Conservation (phyloP, 805 yeast genomes). For the Aciculoconidium aculeatum region DNA sequence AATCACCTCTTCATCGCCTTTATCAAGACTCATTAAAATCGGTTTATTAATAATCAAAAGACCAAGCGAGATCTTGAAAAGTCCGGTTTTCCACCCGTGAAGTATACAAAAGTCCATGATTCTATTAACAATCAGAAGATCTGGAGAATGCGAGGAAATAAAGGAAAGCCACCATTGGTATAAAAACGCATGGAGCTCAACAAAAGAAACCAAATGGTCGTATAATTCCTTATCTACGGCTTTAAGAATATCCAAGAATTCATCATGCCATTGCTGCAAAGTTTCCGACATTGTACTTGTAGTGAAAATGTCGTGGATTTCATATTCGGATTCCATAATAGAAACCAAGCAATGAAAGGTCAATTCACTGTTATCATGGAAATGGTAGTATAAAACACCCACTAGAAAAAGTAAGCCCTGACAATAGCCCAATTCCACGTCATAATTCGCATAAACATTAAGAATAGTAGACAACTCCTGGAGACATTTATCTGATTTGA, state of each 20-base stretch:
- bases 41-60: conserved; percentile 45
- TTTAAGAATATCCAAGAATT: conserved; percentile 43
- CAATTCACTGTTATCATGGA: conserved; percentile 26
- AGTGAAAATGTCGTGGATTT: conserved; percentile 46
- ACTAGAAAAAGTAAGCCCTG: conserved; percentile 62
- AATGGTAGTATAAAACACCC: conserved; percentile 46
- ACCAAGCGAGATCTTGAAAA: conserved; percentile 52
- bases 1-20: conserved; percentile 37
- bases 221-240: conserved; percentile 35
- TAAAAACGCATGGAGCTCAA: conserved; percentile 44
- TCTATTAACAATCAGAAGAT: conserved; percentile 40
- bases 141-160: conserved; percentile 57
- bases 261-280: conserved; percentile 44
- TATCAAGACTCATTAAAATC: conserved; percentile 29
- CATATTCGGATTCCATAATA: conserved; percentile 51
- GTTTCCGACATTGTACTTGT: conserved; percentile 49
- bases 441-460: conserved; percentile 59
- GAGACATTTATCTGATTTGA: conserved; percentile 39
- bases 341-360: conserved; percentile 50
- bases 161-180: conserved; percentile 64
- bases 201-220: conserved; percentile 36
- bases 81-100: conserved; percentile 49
- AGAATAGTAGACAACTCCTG: conserved; percentile 46
- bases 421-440: conserved; percentile 62
- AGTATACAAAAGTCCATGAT: conserved; percentile 45